Conservation (phyloP, 768 basidiomycete genomes). For the Serendipita sp. region DNA sequence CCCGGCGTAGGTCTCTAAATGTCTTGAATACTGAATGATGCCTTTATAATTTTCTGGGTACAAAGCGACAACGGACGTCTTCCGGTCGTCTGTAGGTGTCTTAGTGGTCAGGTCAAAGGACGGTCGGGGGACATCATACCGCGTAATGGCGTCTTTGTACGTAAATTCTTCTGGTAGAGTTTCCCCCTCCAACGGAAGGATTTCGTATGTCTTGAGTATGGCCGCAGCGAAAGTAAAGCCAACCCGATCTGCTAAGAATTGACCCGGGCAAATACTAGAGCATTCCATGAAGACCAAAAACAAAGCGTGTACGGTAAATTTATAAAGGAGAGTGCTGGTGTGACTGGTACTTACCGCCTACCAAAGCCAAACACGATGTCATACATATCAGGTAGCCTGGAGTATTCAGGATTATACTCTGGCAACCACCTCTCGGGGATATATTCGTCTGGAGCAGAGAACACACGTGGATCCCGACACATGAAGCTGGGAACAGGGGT, state of each 20-base stretch:
- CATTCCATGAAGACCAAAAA: background rate
- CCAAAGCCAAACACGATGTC: constrained; percentile 3
- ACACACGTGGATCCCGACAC: background rate
- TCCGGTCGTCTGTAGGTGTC: background rate
- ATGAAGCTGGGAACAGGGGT: background rate
- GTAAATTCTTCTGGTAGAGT: background rate
- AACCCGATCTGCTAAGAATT: background rate
- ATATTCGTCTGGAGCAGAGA: background rate
- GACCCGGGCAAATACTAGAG: background rate
- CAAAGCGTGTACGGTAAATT: background rate
- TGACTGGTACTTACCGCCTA: background rate
- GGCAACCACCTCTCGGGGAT: background rate
- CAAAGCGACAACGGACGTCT: background rate
- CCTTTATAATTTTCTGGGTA: background rate
- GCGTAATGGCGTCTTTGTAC: constrained; percentile 1
- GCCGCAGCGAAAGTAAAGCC: constrained; percentile 3
- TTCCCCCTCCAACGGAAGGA: background rate
- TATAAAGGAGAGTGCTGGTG: too few relatives aligned
- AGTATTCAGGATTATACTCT: background rate
- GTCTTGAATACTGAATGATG: too few relatives aligned
- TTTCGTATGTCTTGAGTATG: background rate
- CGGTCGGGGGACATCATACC: background rate
- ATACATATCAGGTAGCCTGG: background rate
- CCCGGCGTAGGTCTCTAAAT: too few relatives aligned
- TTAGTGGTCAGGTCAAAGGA: background rate